Evolutionary conservation across 768 basidiomycete genomes (phyloP).

Genomic region (Saitozyma podzolica): DNA sequence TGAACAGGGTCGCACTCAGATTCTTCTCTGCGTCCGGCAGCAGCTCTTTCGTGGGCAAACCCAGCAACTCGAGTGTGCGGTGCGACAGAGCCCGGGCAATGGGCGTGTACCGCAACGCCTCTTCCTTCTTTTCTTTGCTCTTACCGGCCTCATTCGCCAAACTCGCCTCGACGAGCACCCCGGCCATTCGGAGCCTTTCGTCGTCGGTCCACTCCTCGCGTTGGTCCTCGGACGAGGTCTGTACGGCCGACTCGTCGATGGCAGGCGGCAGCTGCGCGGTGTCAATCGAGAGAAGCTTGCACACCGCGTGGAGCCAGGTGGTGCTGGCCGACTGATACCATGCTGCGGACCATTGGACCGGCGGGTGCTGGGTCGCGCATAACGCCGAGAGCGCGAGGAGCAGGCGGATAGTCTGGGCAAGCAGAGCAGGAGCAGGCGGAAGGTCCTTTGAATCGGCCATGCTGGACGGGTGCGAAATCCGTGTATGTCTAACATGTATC

Average conservation of each 20-base stretch:
- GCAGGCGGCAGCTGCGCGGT: constrained; percentile 22
- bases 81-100: constrained; percentile 32
- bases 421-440: constrained; percentile 2
- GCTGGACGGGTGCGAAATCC: no score
- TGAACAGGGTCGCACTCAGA: constrained; percentile 40
- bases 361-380: constrained; percentile 23
- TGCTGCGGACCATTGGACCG: constrained; percentile 4
- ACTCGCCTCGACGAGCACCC: constrained; percentile 37
- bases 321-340: constrained; percentile 24
- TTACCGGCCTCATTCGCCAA: constrained; percentile 28
- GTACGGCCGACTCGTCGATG: constrained; percentile 18
- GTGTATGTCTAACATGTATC: no score
- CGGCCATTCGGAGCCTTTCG: constrained; percentile 27
- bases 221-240: constrained; percentile 21
- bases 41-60: constrained; percentile 19
- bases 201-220: constrained; percentile 27
- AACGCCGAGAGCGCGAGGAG: constrained; percentile 34
- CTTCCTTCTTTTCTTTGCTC: constrained; percentile 29
- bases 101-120: constrained; percentile 43
- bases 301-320: constrained; percentile 33
- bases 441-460: no score
- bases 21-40: constrained; percentile 41
- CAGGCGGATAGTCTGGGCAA: constrained; percentile 32
- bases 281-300: constrained; percentile 36
- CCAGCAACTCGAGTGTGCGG: constrained; percentile 34